Base-by-base conservation (phyloP, 2,329 filamentous ascomycete genomes). In the Macrophomina tecta region DNA sequence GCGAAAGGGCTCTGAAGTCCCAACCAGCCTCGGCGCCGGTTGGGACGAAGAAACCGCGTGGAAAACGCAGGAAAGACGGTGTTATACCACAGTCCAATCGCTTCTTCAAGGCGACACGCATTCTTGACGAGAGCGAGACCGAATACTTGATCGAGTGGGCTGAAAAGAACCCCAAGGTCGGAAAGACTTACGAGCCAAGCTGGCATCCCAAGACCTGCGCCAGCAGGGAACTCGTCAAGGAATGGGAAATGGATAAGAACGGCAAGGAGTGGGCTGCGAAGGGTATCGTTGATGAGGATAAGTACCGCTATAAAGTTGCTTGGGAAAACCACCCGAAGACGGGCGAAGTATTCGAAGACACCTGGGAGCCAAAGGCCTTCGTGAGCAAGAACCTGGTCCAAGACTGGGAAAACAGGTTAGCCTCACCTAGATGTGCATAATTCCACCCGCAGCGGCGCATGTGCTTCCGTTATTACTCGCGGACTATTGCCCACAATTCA, bases 111-210 rank as follows among this genome's bases (percentile, higher is more conserved):
- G 63, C 63, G 1, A 58, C 9, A 14, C 69, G 64, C 8, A 79
- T 81, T 48, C 68, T 81, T n/a, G 68, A 72, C 42, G 77, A 78
- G 53, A 71, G 23, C n/a, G 72, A 71, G 28, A 73, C 73, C 12
- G 69, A 79, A 14, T 90, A 88, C 70, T 72, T 81, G 3, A 82
- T 89, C 64, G 82, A 87, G 71, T 89, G 87, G 87, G 82, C 80
- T 55, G 82, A 84, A 66, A 30, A 18, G 3, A 77, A 88, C 71
- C 76, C 80, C 18, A 68, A 70, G 2, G 86, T 84, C 40, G 85
- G 84, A n/a, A 73, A 82, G 68, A 68, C 69, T 1, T 89, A 83
- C 72, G 67, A 75, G 4, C 82, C 82, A 9, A 83, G 77, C 58
- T 89, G 87, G 87, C 86, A 82, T 63, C 78, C 75, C 0, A 79